Evolutionary conservation across 106 monocot genomes (phyloP).

Genomic region (Amphibolis antarctica): DNA sequence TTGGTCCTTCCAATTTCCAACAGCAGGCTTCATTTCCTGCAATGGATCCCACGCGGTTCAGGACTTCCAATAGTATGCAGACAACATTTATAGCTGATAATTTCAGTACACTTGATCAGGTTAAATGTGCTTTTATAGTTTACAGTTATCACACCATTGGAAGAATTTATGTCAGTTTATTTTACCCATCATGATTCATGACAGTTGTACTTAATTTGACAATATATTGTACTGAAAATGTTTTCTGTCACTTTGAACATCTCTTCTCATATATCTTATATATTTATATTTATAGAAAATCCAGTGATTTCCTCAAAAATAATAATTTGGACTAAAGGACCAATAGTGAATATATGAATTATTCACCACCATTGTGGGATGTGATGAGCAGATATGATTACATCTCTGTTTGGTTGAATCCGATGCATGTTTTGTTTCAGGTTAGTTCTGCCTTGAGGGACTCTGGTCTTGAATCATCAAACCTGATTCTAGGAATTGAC

Average conservation of each 20-base stretch:
- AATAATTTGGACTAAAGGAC: too few relatives aligned
- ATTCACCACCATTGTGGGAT: not conserved
- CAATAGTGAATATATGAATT: not conserved
- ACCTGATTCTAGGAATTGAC: constrained; percentile 63
- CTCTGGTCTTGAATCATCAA: constrained; percentile 64
- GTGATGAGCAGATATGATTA: not conserved
- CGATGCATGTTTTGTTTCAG: constrained; percentile 13
- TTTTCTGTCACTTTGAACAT: not conserved
- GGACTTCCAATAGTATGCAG: not conserved
- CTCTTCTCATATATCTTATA: too few relatives aligned
- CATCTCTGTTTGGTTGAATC: not conserved
- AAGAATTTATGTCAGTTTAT: not conserved
- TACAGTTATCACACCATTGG: not conserved
- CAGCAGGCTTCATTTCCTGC: not conserved
- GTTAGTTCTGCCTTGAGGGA: constrained; percentile 47
- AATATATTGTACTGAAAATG: not conserved
- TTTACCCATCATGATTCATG: not conserved
- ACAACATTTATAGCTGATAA: constrained; percentile 5
- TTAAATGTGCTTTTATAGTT: constrained; percentile 3
- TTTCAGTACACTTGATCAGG: constrained; percentile 6
- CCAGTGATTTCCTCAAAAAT: too few relatives aligned
- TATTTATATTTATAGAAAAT: too few relatives aligned
- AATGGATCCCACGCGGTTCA: not conserved
- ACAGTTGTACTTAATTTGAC: not conserved
- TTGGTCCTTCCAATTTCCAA: not conserved